Base-by-base conservation (phyloP, 768 basidiomycete genomes). In the Amylocystis lapponica region DNA sequence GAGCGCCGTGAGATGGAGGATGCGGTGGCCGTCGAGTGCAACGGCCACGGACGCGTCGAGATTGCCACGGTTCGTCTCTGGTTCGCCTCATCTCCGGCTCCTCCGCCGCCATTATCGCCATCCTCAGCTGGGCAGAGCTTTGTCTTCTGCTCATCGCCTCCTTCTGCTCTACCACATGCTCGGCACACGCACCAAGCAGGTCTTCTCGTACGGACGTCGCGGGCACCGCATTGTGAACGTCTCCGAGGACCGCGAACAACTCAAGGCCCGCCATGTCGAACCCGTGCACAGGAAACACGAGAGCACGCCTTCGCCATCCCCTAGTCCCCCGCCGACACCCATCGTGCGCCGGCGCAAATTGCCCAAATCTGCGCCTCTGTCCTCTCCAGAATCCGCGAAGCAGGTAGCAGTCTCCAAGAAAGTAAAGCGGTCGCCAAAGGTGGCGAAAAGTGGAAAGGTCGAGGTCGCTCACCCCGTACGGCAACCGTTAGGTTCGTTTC, bases 401-500 rank as follows among this genome's bases (percentile, higher is more conserved):
- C 25, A 36, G 16, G 39, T 23, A 23, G 27, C 32, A 11, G 6
- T 16, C 17, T 9, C 31, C n/a, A 44, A 42, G 17, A 53, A 47
- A 34, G 11, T 41, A 1, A 43, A 45, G 40, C 45, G 36, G 25
- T 48, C 40, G 26, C 51, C 52, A 29, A 56, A 46, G 29, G 37
- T 37, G 17, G 34, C 34, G 29, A 56, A 52, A 41, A 41, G 30
- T 22, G 41, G 40, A 5, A 38, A 41, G 8, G 40, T 45, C 8
- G 36, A 44, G 10, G 36, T 32, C 3, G 14, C 34, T 25, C 43
- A 58, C 8, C 56, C 49, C 12, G 22, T 42, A 20, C 70, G 74
- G 20, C 60, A 54, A 16, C 75, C 75, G 7, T 66, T 76, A 14
- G 66, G 61, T n/a, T 54, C 61, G 19, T 58, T 66, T 36, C 60